Evolutionary conservation across 257 asterid genomes (phyloP), one percentile per base, ranked within the genome.

Genomic region (Jacaranda mimosifolia): DNA sequence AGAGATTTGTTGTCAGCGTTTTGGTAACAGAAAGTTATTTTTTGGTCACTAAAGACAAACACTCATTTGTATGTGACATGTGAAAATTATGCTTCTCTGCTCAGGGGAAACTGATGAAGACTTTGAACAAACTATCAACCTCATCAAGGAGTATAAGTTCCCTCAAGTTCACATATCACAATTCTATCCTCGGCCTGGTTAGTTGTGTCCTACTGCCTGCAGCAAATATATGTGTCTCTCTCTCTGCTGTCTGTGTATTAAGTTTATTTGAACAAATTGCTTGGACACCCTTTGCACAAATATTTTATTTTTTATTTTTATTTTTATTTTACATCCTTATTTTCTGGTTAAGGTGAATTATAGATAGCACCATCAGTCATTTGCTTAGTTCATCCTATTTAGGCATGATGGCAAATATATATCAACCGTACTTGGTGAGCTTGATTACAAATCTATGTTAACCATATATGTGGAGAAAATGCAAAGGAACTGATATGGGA

Each of bases 91-190:
- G 42, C 63, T 46, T 65, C 10, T 79, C 39, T 79, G 69, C 68
- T 79, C 90, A 94, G 98, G 98, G 78, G 98, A 94, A 89, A 94
- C 96, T 79, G 96, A 92, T 86, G 97, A 86, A 86, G 94, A 94
- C 82, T 94, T 92, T 86, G 92, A 86, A 75, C 87, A 86, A 75
- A 94, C 97, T 3, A 83, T 92, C 75, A 82, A 90, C 84, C 97
- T 94, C 78, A 83, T 94, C 72, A 92, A 82, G 89, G 90, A 90
- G 56, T 92, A 94, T 88, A 88, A 89, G 84, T 83, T 94, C 77
- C 83, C 97, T 79, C 98, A 89, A 89, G 97, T 94, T 81, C 98
- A 92, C 86, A 94, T 94, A 80, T 94, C 98, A 74, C 97, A 94
- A 79, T 94, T 90, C 81, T 94, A 94, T 85, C 97, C 97, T 76